phyloP scores from a whole-genome alignment of 306 rosid species.

The Trifolium subterraneum region DNA sequence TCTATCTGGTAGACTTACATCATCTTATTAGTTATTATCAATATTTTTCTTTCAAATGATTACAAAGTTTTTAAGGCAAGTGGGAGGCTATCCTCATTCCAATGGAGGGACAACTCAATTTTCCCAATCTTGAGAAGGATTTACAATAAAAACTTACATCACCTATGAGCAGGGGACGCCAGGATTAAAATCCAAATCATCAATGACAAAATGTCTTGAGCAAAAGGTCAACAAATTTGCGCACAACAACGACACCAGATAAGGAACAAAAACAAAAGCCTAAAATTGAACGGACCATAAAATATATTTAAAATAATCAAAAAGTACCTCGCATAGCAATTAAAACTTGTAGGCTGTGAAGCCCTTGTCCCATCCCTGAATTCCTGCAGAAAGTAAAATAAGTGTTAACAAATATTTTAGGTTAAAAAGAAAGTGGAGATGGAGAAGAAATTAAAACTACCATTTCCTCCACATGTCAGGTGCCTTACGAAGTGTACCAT shows the following conservation, averaged over 20 bases:
- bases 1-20: not conserved
- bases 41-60: not conserved
- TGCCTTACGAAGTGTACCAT: slow-evolving; percentile 99
- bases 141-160: not conserved
- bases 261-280: slow-evolving; percentile 23
- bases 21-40: slow-evolving; percentile 16
- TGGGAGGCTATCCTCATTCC: slow-evolving; percentile 10
- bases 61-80: slow-evolving; percentile 3
- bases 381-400: slow-evolving; percentile 62
- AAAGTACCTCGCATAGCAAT: slow-evolving; percentile 80
- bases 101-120: not conserved
- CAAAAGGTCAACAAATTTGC: not conserved
- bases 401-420: slow-evolving; percentile 34
- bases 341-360: slow-evolving; percentile 84
- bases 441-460: slow-evolving; percentile 53
- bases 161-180: not conserved
- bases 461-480: slow-evolving; percentile 99
- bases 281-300: not conserved
- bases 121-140: slow-evolving; percentile 3
- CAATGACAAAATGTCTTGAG: not conserved
- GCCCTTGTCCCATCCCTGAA: slow-evolving; percentile 85
- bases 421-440: not conserved
- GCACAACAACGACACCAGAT: not conserved
- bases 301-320: slow-evolving; percentile 9
- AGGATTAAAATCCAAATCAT: slow-evolving; percentile 11